Evolutionary conservation across 257 asterid species (phyloP).

Genomic region (Plantago ovata): DNA sequence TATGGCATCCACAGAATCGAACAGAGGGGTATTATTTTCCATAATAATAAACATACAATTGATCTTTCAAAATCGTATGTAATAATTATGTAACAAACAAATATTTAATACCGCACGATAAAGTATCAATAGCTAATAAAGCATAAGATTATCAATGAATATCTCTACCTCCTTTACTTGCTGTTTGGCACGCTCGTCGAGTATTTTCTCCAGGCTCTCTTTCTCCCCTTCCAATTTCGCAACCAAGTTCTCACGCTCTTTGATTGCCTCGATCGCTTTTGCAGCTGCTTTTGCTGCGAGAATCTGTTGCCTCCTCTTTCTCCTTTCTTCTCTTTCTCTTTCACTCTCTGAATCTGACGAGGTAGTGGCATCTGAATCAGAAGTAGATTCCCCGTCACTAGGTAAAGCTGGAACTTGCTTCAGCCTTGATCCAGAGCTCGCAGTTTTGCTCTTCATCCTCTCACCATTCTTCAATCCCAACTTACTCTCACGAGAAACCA

Average conservation of each 20-base stretch:
- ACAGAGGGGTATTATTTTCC: too few relatives aligned
- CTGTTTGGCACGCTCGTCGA: slow-evolving; percentile 83
- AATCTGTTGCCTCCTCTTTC: slow-evolving; percentile 79
- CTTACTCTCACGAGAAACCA: slow-evolving; percentile 35
- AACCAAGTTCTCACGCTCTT: slow-evolving; percentile 80
- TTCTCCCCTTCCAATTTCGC: slow-evolving; percentile 97
- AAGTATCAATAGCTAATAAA: not conserved
- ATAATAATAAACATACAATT: not conserved
- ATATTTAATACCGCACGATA: not conserved
- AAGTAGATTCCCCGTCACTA: slow-evolving; percentile 68
- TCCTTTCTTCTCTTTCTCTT: slow-evolving; percentile 80
- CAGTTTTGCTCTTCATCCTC: slow-evolving; percentile 27
- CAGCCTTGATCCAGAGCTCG: slow-evolving; percentile 31
- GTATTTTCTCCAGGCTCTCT: slow-evolving; percentile 89
- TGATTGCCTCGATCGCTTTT: slow-evolving; percentile 78
- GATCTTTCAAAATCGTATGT: too few relatives aligned
- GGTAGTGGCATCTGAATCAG: slow-evolving; percentile 61
- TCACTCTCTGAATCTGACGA: slow-evolving; percentile 90
- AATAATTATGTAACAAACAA: not conserved
- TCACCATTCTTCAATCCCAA: slow-evolving; percentile 31
- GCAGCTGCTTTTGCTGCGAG: slow-evolving; percentile 93
- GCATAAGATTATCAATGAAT: not conserved
- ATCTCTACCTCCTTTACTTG: slow-evolving; percentile 78
- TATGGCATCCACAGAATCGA: too few relatives aligned
- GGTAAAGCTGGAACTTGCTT: slow-evolving; percentile 52